These are phyloP conservation scores for Penicillium occitanis DNA, from an alignment of 2,329 filamentous ascomycete species.

Conservation along the genomic window DNA sequence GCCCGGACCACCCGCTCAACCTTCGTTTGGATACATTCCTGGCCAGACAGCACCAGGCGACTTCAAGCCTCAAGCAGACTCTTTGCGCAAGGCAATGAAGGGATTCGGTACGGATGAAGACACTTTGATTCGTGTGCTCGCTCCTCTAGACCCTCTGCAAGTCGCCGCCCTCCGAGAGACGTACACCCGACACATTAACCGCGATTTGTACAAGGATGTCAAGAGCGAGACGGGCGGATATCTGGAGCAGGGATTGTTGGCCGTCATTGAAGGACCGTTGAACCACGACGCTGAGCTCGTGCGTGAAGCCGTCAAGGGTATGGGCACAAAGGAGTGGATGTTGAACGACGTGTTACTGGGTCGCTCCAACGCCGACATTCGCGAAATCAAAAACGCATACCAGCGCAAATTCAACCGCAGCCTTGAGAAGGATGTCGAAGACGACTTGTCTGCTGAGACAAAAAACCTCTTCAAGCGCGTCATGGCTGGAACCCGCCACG, in stretches of 20 bases:
- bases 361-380: conserved; percentile 81
- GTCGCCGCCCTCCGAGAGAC: conserved; percentile 66
- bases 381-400: conserved; percentile 80
- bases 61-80: conserved; percentile 66
- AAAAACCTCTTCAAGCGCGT: conserved; percentile 82
- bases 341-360: conserved; percentile 84
- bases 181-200: conserved; percentile 64
- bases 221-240: conserved; percentile 73
- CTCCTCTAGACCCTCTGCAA: conserved; percentile 74
- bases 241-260: conserved; percentile 72
- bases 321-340: conserved; percentile 81
- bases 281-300: conserved; percentile 71
- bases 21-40: conserved; percentile 73
- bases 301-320: conserved; percentile 69
- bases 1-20: conserved; percentile 56
- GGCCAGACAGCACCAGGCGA: conserved; percentile 68
- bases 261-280: conserved; percentile 75
- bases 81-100: conserved; percentile 81
- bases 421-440: conserved; percentile 70
- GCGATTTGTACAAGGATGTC: conserved; percentile 72
- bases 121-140: conserved; percentile 67
- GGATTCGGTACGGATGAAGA: conserved; percentile 89
- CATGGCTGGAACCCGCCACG: conserved; percentile 68
- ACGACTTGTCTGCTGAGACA: conserved; percentile 82
- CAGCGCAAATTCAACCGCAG: conserved; percentile 63